These are phyloP conservation scores for Rhodotorula sp. DNA, from an alignment of 1,284 basidiomycete species.

Conservation along the genomic window DNA sequence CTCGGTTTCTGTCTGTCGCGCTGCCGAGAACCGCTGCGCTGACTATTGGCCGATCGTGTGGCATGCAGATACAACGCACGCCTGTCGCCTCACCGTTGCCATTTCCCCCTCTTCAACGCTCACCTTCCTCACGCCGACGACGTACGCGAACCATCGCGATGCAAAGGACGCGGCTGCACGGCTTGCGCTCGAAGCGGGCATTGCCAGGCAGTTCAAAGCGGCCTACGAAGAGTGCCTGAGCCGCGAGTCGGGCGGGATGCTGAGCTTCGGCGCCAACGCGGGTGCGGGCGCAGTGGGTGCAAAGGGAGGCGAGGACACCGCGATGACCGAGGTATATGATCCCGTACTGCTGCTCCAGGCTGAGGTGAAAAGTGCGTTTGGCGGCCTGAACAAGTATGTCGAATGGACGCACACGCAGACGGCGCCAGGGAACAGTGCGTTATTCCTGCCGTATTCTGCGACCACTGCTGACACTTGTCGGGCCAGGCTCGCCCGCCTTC, in stretches of 20 bases:
- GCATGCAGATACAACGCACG: conserved; percentile 10
- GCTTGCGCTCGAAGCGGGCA: conserved; percentile 16
- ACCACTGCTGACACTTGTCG: background rate
- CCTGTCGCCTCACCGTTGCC: conserved; percentile 13
- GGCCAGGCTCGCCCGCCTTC: background rate
- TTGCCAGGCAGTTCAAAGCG: background rate
- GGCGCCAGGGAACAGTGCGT: background rate
- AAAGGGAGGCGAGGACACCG: background rate
- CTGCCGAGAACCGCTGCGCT: background rate
- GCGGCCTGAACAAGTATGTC: background rate
- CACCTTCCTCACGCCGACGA: background rate
- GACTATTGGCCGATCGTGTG: fast-evolving
- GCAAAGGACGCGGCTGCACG: conserved; percentile 23
- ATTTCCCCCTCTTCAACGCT: background rate
- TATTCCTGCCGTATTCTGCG: too few species aligned
- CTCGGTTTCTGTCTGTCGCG: background rate
- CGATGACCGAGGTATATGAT: background rate
- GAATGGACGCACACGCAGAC: background rate
- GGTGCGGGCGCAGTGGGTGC: background rate
- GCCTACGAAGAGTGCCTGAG: conserved; percentile 9
- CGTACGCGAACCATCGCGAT: conserved; percentile 5
- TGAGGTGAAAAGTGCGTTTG: conserved; percentile 11
- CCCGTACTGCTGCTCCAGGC: conserved; percentile 3
- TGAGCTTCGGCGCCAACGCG: background rate
- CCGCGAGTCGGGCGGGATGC: conserved; percentile 12